Percentiles rank a stretch among this genome's conserved stretches.
Conservation (phyloP, 805 yeast genomes). For the Metschnikowia kunwiensis region DNA sequence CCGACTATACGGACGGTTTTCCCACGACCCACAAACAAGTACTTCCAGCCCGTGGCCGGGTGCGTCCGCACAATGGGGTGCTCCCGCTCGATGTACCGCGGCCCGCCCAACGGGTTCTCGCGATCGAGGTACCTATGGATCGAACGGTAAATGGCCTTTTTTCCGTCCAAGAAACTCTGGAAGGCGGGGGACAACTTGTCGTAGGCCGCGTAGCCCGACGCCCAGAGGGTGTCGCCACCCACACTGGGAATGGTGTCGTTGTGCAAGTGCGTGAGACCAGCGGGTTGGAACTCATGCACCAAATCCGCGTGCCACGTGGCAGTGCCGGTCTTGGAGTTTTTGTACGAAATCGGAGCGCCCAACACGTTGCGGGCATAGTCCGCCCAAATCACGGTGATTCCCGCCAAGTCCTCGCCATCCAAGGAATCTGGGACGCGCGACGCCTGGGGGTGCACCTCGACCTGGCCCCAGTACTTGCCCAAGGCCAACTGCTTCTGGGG, state of each 20-base stretch:
- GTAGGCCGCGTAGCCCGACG: constrained; percentile 53
- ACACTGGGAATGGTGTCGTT: constrained; percentile 46
- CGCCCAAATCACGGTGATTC: constrained; percentile 30
- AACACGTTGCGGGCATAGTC: constrained; percentile 21
- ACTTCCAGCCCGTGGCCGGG: constrained; percentile 31
- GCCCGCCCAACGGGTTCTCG: constrained; percentile 27
- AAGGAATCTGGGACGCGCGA: constrained; percentile 12
- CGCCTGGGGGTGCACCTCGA: constrained; percentile 18
- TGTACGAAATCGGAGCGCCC: constrained; percentile 24
- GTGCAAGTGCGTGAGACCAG: constrained; percentile 52
- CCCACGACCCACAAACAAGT: constrained; percentile 23
- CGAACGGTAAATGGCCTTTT: constrained; percentile 42
- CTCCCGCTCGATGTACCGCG: constrained; percentile 24
- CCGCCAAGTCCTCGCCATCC: constrained; percentile 12
- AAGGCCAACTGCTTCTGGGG: constrained; percentile 27
- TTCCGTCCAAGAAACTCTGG: constrained; percentile 49
- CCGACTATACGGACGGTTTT: constrained; percentile 29
- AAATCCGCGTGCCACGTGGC: constrained; percentile 45
- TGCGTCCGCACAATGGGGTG: constrained; percentile 28
- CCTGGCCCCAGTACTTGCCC: constrained; percentile 27
- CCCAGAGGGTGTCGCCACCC: constrained; percentile 57
- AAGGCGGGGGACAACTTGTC: constrained; percentile 51
- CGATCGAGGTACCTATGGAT: constrained; percentile 37
- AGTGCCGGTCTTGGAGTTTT: constrained; percentile 20
- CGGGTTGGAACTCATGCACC: constrained; percentile 52